These are phyloP conservation scores for Ceratobasidium sp. DNA, from an alignment of 1,284 basidiomycete genomes.

Conservation along the genomic window DNA sequence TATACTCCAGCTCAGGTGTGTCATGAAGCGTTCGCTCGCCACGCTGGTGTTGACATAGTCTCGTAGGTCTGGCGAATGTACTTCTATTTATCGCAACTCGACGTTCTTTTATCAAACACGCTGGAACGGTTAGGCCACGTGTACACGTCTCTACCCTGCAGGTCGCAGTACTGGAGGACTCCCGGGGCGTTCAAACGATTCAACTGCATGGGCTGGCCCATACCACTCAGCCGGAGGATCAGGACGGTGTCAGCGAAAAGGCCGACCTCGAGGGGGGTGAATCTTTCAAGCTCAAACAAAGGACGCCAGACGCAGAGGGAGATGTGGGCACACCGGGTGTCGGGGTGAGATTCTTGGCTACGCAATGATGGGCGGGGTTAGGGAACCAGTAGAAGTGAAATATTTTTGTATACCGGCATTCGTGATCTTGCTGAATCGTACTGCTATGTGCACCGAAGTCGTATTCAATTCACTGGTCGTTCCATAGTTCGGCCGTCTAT, in stretches of 20 bases:
- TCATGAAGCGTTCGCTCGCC: not conserved
- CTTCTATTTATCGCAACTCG: slow-evolving; percentile 36
- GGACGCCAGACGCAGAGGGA: too few species aligned
- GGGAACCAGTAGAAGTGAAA: too few species aligned
- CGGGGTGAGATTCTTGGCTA: not conserved
- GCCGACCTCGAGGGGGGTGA: too few species aligned
- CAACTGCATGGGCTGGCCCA: slow-evolving; percentile 8
- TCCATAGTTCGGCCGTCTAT: too few species aligned
- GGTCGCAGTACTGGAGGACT: slow-evolving; percentile 23
- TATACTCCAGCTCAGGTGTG: slow-evolving; percentile 20
- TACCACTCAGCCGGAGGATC: not conserved
- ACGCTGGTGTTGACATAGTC: not conserved
- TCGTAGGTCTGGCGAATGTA: slow-evolving; percentile 19
- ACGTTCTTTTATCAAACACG: slow-evolving; percentile 29
- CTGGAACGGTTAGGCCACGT: slow-evolving; percentile 3
- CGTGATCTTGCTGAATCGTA: too few species aligned
- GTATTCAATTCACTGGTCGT: too few species aligned
- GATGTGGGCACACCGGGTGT: too few species aligned
- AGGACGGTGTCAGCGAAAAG: too few species aligned
- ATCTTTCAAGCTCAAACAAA: too few species aligned
- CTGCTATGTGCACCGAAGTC: too few species aligned
- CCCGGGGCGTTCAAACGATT: slow-evolving; percentile 14
- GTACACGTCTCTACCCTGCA: slow-evolving; percentile 27
- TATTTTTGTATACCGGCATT: too few species aligned
- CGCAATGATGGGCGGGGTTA: too few species aligned